Evolutionary conservation across 2,329 filamentous ascomycete species (phyloP).

Genomic region (Aspergillus fijiensis): DNA sequence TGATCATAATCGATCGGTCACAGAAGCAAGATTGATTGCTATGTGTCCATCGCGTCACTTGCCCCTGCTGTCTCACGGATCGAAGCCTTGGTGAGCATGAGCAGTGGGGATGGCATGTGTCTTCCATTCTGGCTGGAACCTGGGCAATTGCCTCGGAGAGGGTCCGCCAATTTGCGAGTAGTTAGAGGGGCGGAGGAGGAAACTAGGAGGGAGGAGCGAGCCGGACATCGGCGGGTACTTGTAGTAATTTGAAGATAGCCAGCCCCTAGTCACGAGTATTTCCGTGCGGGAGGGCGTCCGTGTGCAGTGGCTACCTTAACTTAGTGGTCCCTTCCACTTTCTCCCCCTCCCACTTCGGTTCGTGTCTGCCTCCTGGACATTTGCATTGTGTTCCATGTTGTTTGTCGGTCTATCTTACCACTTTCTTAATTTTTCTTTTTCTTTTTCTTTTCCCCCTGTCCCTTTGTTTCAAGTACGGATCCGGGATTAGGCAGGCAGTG

Average conservation of each 20-base stretch:
- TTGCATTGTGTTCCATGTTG: not conserved
- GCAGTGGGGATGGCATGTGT: not conserved
- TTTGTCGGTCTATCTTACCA: too few species aligned
- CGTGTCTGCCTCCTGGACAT: not conserved
- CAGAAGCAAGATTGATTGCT: not conserved
- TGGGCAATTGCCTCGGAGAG: not conserved
- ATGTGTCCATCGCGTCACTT: not conserved
- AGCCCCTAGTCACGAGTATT: not conserved
- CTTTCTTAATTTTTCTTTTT: too few species aligned
- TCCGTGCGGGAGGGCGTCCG: not conserved
- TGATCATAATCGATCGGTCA: not conserved
- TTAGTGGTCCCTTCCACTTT: too few species aligned
- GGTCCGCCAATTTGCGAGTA: not conserved
- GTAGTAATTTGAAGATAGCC: not conserved
- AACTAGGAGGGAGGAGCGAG: not conserved
- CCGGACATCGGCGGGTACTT: slow-evolving; percentile 3
- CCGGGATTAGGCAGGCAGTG: slow-evolving; percentile 3
- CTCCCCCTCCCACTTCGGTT: not conserved
- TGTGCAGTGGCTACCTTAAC: not conserved
- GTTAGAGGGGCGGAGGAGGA: not conserved
- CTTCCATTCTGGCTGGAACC: not conserved
- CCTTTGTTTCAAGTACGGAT: not conserved
- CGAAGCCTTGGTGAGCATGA: not conserved
- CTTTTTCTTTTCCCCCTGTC: not conserved
- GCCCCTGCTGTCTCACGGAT: not conserved